Conservation (phyloP, 805 yeast genomes). For the Hanseniaspora lachancei region DNA sequence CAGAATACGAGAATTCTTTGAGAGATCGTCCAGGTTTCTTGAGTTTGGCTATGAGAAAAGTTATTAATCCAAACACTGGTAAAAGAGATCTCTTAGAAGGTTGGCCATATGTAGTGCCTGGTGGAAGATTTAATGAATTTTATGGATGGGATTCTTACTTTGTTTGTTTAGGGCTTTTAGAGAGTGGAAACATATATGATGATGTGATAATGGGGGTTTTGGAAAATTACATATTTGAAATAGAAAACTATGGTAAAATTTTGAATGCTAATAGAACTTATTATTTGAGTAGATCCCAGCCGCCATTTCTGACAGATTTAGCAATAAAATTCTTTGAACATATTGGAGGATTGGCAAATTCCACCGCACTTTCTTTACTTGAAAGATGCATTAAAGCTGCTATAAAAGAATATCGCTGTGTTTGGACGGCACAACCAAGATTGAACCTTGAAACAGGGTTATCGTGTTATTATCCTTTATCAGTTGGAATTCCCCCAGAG, state of each 20-base stretch:
- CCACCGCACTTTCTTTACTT: conserved; percentile 48
- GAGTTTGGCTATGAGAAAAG: conserved; percentile 57
- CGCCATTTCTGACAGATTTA: conserved; percentile 94
- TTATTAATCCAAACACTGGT: conserved; percentile 38
- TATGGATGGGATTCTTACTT: conserved; percentile 98
- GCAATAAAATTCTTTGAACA: conserved; percentile 53
- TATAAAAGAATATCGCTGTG: conserved; percentile 66
- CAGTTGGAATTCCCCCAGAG: conserved; percentile 91
- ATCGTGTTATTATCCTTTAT: conserved; percentile 82
- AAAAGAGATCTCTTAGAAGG: conserved; percentile 39
- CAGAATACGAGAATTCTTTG: conserved; percentile 62
- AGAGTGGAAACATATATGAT: conserved; percentile 37
- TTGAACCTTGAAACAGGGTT: conserved; percentile 60
- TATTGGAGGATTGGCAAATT: conserved; percentile 36
- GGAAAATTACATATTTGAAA: conserved; percentile 81
- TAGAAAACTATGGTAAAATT: conserved; percentile 79
- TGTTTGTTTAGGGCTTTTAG: conserved; percentile 70
- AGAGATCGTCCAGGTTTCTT: conserved; percentile 76
- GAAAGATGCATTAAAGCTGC: conserved; percentile 60
- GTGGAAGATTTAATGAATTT: conserved; percentile 90
- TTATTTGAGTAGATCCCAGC: conserved; percentile 84
- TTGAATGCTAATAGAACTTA: conserved; percentile 88
- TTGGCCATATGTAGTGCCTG: conserved; percentile 87
- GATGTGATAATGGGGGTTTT: conserved; percentile 81
- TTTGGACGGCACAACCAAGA: conserved; percentile 71